Evolutionary conservation across 2,329 filamentous ascomycete species (phyloP), one percentile per base, ranked within the genome.

Genomic region (Aureobasidium pullulans): DNA sequence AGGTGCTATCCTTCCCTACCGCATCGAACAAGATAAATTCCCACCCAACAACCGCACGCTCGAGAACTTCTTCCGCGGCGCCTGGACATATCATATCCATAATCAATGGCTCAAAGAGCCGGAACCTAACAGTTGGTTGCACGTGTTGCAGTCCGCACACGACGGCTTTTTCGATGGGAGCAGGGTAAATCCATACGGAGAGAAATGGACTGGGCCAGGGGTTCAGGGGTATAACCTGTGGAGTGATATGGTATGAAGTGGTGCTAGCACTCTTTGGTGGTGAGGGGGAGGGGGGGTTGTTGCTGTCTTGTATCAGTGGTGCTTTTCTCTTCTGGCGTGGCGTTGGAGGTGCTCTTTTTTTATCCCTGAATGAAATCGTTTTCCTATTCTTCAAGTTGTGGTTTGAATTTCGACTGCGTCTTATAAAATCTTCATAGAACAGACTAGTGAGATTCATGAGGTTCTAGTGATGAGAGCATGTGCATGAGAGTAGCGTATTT

Each of bases 61-160:
- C 49, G 77, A 80, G 65, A 79, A 82, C 64, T 83, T 82, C 69
- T 82, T 82, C 70, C 72, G 76, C 6, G 80, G 80, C 1, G 77
- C 79, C 23, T 83, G 78, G 78, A 81, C 78, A 31, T 83, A 82
- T 66, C 80, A 83, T 66, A 77, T 82, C 61, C 80, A 83, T 65
- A 82, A 82, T 63, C 80, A 82, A 78, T 83, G 80, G 80, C 65
- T 75, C 46, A 82, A 81, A 65, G 77, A 80, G 60, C 80, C 80
- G 1, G 79, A 82, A 67, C 80, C 79, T 10, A 80, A 77, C 5
- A 81, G 78, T 0, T 83, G 80, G 80, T 72, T 83, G 31, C 76
- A 79, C 28, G 72, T 82, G 57, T 72, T 82, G 49, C 75, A 81
- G 63, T 73, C 76, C 34, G 79, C 80, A 1, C 79, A 83, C 57